Evolutionary conservation across 2,329 filamentous ascomycete genomes (phyloP).

Genomic region (Davidsoniella neocaledoniae): DNA sequence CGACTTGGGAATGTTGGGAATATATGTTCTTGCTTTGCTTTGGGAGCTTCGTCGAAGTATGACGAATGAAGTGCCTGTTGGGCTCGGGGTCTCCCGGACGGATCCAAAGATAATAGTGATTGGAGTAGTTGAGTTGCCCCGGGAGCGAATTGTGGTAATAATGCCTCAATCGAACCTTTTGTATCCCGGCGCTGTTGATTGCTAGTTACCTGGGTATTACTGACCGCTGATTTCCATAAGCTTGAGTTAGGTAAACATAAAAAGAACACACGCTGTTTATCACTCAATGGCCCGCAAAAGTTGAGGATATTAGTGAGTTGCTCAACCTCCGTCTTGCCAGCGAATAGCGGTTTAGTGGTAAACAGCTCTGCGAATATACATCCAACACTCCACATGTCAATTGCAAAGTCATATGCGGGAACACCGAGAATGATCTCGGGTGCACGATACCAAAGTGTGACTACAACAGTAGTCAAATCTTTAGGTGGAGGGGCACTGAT

Average conservation of each 20-base stretch:
- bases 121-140: slow-evolving; percentile 56
- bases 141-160: slow-evolving; percentile 66
- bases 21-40: slow-evolving; percentile 76
- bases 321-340: slow-evolving; percentile 79
- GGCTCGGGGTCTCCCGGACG: slow-evolving; percentile 52
- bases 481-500: slow-evolving; percentile 58
- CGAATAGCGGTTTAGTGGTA: slow-evolving; percentile 64
- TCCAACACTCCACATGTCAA: slow-evolving; percentile 93
- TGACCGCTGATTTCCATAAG: too few relatives aligned
- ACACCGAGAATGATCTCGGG: slow-evolving; percentile 80
- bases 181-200: background rate
- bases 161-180: slow-evolving; percentile 46
- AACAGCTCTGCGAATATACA: slow-evolving; percentile 92
- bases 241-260: too few relatives aligned
- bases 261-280: slow-evolving; percentile 19
- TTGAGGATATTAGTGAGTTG: slow-evolving; percentile 77
- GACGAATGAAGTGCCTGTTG: slow-evolving; percentile 57
- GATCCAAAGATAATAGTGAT: slow-evolving; percentile 58
- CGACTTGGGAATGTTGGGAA: slow-evolving; percentile 96
- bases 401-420: slow-evolving; percentile 52
- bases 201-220: too few relatives aligned
- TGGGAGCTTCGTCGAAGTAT: slow-evolving; percentile 81
- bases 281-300: slow-evolving; percentile 71
- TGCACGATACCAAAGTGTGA: slow-evolving; percentile 91
- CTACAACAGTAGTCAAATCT: slow-evolving; percentile 78